Conservation (phyloP, 192 early-diverging fungal species). For the Lobosporangium transversale region DNA sequence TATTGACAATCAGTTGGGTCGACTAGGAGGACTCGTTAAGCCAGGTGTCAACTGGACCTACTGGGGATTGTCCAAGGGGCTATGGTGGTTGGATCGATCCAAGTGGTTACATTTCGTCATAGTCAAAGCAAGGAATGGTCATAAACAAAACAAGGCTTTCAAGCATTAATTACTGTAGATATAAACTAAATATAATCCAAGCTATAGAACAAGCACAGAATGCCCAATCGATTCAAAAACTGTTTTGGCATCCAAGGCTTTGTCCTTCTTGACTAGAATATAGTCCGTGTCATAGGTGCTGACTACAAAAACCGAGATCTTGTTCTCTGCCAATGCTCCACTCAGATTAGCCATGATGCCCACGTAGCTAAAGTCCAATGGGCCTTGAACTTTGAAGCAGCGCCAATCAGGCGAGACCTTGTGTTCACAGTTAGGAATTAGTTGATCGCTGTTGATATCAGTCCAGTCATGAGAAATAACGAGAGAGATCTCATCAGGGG, state of each 20-base stretch:
- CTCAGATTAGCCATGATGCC: slow-evolving; percentile 70
- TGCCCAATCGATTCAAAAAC: slow-evolving; percentile 44
- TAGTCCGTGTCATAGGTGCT: slow-evolving; percentile 83
- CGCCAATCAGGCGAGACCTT: slow-evolving; percentile 56
- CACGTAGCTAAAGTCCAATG: slow-evolving; percentile 73
- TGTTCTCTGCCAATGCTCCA: slow-evolving; percentile 59
- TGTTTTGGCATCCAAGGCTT: slow-evolving; percentile 24
- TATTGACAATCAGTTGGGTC: slow-evolving; percentile 31
- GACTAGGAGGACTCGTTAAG: slow-evolving; percentile 36
- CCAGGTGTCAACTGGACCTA: slow-evolving; percentile 49
- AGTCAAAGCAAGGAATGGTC: slow-evolving; percentile 39
- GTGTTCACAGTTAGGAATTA: slow-evolving; percentile 23
- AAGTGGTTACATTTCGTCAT: slow-evolving; percentile 24
- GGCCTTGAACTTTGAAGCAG: slow-evolving; percentile 66
- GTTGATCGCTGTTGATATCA: slow-evolving; percentile 8
- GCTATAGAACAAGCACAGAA: slow-evolving; percentile 27
- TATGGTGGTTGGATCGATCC: slow-evolving; percentile 29
- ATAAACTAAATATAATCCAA: neutral
- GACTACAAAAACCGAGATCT: slow-evolving; percentile 73
- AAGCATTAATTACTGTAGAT: no score
- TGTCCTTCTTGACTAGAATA: slow-evolving; percentile 69
- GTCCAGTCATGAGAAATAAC: slow-evolving; percentile 39
- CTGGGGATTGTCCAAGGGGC: slow-evolving; percentile 19
- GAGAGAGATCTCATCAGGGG: slow-evolving; percentile 56
- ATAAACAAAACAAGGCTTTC: no score